Evolutionary conservation across 164 flowering plant species (phyloP).

Genomic region (Chimonanthus praecox): DNA sequence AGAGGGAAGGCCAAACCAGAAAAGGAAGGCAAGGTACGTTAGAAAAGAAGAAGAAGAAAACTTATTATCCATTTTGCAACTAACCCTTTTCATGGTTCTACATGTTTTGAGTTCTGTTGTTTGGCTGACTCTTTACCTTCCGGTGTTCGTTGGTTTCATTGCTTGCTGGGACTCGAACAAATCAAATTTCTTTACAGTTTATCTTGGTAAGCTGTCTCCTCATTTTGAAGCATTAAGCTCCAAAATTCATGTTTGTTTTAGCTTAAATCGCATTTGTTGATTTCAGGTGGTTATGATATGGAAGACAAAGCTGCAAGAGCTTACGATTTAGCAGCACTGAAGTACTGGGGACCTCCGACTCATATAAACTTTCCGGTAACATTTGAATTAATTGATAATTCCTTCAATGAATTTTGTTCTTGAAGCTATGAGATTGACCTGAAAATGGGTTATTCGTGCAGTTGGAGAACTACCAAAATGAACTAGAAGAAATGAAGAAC

Average conservation of each 20-base stretch:
- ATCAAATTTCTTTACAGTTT: conserved; percentile 41
- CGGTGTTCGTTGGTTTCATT: conserved; percentile 1
- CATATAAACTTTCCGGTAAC: conserved; percentile 57
- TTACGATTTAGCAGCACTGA: conserved; percentile 84
- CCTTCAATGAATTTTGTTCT: background rate
- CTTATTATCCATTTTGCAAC: conserved; percentile 10
- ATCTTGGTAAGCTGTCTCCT: conserved; percentile 47
- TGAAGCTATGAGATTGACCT: conserved; percentile 5
- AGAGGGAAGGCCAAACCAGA: conserved; percentile 88
- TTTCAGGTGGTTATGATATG: conserved; percentile 83
- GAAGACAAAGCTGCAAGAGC: conserved; percentile 93
- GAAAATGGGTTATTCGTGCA: conserved; percentile 12
- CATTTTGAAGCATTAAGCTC: background rate
- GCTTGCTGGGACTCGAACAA: conserved; percentile 15
- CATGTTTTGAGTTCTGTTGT: conserved; percentile 14
- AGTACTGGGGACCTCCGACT: conserved; percentile 86
- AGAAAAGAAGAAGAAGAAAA: background rate
- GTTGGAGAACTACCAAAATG: conserved; percentile 60
- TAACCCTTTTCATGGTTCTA: conserved; percentile 9
- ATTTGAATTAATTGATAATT: background rate
- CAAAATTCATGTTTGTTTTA: background rate
- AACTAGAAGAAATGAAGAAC: conserved; percentile 84
- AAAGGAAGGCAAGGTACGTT: conserved; percentile 91
- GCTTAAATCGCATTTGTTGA: conserved; percentile 1
- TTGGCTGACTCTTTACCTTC: conserved; percentile 27